Conservation (phyloP, 2,329 filamentous ascomycete species). For the Xylaria sp. region DNA sequence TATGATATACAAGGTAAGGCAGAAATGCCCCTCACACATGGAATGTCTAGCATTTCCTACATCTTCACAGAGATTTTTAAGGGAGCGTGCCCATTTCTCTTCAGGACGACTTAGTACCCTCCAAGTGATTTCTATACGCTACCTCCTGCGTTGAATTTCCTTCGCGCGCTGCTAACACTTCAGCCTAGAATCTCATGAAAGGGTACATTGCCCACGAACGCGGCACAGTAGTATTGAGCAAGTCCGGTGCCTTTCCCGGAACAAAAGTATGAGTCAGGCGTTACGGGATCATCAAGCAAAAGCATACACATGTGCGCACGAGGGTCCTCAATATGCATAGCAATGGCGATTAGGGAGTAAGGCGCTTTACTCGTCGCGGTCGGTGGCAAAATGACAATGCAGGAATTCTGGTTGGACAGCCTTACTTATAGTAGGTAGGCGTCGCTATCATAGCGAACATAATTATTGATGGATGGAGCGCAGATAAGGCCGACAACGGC, state of each 20-base stretch:
- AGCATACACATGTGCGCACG: slow-evolving; percentile 1
- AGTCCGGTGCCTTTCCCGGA: slow-evolving; percentile 91
- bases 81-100: background rate
- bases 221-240: slow-evolving; percentile 91
- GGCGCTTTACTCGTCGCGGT: slow-evolving; percentile 15
- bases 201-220: slow-evolving; percentile 95
- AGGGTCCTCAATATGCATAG: background rate
- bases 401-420: slow-evolving; percentile 26
- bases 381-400: slow-evolving; percentile 15
- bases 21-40: slow-evolving; percentile 23
- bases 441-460: slow-evolving; percentile 22
- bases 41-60: slow-evolving; percentile 6
- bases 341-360: slow-evolving; percentile 13
- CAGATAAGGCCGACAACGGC: background rate
- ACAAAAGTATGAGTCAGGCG: slow-evolving; percentile 71
- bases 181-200: slow-evolving; percentile 85
- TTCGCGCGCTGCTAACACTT: slow-evolving; percentile 42
- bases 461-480: slow-evolving; percentile 34
- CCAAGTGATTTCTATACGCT: background rate
- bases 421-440: slow-evolving; percentile 38
- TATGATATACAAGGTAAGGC: slow-evolving; percentile 93
- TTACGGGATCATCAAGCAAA: slow-evolving; percentile 11
- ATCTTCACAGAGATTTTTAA: background rate
- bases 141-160: background rate
- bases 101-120: background rate